A percentile compares a stretch with the other conserved stretches of the same genome.
Conservation (phyloP, 192 early-diverging fungal species). For the Umbelopsis ramanniana region DNA sequence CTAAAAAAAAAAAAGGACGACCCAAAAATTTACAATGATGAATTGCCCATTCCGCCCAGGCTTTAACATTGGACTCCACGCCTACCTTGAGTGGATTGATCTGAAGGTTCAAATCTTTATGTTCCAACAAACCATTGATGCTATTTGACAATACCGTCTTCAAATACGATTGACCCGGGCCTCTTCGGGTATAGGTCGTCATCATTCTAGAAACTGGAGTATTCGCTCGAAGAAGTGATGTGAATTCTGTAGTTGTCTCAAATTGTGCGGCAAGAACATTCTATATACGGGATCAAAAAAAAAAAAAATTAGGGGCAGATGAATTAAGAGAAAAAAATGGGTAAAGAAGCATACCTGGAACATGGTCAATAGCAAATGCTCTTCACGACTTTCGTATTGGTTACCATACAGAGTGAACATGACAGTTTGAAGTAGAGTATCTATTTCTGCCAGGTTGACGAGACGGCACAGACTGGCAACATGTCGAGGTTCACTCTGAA, state of each 20-base stretch:
- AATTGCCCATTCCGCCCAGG: neutral
- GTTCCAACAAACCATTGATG: slow-evolving; percentile 80
- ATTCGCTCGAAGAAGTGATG: slow-evolving; percentile 94
- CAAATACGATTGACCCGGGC: slow-evolving; percentile 91
- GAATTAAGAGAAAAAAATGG: neutral
- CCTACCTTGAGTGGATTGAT: slow-evolving; percentile 90
- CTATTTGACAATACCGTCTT: slow-evolving; percentile 82
- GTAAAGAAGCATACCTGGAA: slow-evolving; percentile 71
- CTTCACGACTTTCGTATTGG: slow-evolving; percentile 96
- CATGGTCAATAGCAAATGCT: slow-evolving; percentile 94
- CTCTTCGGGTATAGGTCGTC: slow-evolving; percentile 95
- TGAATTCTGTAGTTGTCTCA: slow-evolving; percentile 87
- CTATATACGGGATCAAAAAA: slow-evolving; percentile 17
- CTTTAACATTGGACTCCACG: neutral
- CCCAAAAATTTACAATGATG: neutral
- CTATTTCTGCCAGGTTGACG: slow-evolving; percentile 88
- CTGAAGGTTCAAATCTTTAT: slow-evolving; percentile 86
- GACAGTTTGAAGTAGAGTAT: slow-evolving; percentile 91
- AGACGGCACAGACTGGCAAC: slow-evolving; percentile 85
- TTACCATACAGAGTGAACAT: slow-evolving; percentile 98
- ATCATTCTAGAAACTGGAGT: slow-evolving; percentile 99
- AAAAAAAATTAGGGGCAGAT: slow-evolving; percentile 19
- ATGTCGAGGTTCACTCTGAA: slow-evolving; percentile 90
- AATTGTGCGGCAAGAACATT: slow-evolving; percentile 91
- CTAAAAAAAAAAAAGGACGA: slow-evolving; percentile 14